Evolutionary conservation across 495 filamentous ascomycete species (phyloP).

Genomic region (Hyaloscypha variabilis): DNA sequence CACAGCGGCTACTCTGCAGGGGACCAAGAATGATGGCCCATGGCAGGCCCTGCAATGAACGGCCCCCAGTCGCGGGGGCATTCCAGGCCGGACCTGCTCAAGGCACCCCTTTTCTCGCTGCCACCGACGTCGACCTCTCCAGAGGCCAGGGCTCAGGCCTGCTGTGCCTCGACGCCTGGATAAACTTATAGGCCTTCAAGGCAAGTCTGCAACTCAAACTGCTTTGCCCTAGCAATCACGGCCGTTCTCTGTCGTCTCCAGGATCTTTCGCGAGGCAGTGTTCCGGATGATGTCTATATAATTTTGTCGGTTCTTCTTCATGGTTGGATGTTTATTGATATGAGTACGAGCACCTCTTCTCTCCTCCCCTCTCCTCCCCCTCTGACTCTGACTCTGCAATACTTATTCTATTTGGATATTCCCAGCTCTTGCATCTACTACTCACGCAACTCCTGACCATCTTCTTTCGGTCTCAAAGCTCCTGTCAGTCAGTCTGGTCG

Average conservation of each 20-base stretch:
- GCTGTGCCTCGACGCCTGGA: slow-evolving; percentile 26
- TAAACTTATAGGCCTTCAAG: slow-evolving; percentile 22
- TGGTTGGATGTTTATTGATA: background rate
- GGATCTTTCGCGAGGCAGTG: slow-evolving; percentile 18
- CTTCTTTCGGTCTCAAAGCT: background rate
- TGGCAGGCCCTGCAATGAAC: too few species aligned
- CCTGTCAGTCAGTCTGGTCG: background rate
- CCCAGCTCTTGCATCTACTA: background rate
- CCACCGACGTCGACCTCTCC: slow-evolving; percentile 18
- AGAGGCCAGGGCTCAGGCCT: slow-evolving; percentile 17
- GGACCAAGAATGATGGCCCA: too few species aligned
- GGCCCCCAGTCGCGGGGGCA: background rate
- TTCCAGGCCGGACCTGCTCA: background rate
- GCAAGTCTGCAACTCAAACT: background rate
- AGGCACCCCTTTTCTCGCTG: slow-evolving; percentile 16
- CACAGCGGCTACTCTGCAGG: too few species aligned
- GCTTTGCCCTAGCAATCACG: slow-evolving; percentile 22
- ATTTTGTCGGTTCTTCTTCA: slow-evolving; percentile 1
- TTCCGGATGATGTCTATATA: slow-evolving; percentile 20
- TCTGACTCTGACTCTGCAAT: background rate
- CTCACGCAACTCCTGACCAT: background rate
- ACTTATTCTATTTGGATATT: background rate
- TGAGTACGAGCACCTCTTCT: background rate
- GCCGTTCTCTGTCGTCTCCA: slow-evolving; percentile 20
- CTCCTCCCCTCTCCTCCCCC: too few species aligned